Percentiles rank a stretch among this genome's conserved stretches.
These are phyloP conservation scores for Alternaria atra DNA, from an alignment of 2,329 filamentous ascomycete genomes.

Conservation along the genomic window DNA sequence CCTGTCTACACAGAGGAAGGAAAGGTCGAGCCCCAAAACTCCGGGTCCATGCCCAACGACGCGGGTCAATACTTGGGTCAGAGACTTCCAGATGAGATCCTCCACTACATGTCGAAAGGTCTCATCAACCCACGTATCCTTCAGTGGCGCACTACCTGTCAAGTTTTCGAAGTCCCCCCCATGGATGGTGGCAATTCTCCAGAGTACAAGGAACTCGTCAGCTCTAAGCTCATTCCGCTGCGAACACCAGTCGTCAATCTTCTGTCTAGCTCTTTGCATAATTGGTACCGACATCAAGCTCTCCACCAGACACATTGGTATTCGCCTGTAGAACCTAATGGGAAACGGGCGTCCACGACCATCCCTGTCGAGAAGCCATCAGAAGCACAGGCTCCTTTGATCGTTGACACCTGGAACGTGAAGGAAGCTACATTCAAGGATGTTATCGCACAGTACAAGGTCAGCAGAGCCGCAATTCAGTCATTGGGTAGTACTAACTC, in stretches of 20 bases:
- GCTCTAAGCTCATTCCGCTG: conserved; percentile 75
- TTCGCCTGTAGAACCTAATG: conserved; percentile 27
- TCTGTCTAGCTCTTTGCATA: conserved; percentile 79
- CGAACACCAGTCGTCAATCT: conserved; percentile 80
- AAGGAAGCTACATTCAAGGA: conserved; percentile 65
- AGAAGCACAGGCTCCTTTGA: conserved; percentile 58
- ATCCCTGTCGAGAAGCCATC: conserved; percentile 67
- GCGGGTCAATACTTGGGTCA: conserved; percentile 91
- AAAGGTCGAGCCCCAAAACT: conserved; percentile 76
- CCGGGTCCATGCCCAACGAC: conserved; percentile 78
- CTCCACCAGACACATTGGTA: conserved; percentile 87
- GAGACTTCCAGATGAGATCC: conserved; percentile 86
- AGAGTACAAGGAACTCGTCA: conserved; percentile 82
- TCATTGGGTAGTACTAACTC: conserved; percentile 13
- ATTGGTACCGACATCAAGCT: conserved; percentile 82
- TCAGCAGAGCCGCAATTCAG: conserved; percentile 9
- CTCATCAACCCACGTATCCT: conserved; percentile 81
- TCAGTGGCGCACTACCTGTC: conserved; percentile 81
- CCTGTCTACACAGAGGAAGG: conserved; percentile 82
- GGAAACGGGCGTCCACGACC: conserved; percentile 61
- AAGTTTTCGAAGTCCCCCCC: conserved; percentile 82
- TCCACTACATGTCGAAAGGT: conserved; percentile 86
- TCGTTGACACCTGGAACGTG: conserved; percentile 76
- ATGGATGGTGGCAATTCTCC: conserved; percentile 82
- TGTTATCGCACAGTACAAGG: conserved; percentile 38